Evolutionary conservation across 805 yeast genomes (phyloP).

Genomic region (Priceomyces carsonii): DNA sequence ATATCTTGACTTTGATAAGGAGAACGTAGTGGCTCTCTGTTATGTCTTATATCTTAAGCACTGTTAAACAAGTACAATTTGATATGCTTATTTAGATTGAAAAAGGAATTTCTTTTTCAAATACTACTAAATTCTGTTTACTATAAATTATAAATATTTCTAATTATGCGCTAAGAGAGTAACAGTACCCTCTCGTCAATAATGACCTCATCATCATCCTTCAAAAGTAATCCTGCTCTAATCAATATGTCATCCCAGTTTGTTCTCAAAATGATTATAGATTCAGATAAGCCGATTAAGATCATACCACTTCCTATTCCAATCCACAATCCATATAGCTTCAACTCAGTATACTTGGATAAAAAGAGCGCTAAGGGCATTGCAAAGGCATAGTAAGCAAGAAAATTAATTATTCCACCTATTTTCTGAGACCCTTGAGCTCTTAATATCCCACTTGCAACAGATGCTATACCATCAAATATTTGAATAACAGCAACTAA

Average conservation of each 20-base stretch:
- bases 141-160: not conserved
- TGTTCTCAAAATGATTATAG: slow-evolving; percentile 45
- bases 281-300: slow-evolving; percentile 51
- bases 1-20: too few relatives aligned
- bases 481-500: slow-evolving; percentile 65
- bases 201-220: slow-evolving; percentile 1
- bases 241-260: slow-evolving; percentile 53
- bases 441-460: slow-evolving; percentile 71
- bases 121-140: too few relatives aligned
- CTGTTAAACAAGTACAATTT: too few relatives aligned
- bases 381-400: slow-evolving; percentile 72
- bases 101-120: too few relatives aligned
- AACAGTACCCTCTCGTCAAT: not conserved
- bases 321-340: slow-evolving; percentile 69
- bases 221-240: slow-evolving; percentile 25
- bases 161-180: too few relatives aligned
- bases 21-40: too few relatives aligned
- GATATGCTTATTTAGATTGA: too few relatives aligned
- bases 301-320: slow-evolving; percentile 69
- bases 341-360: slow-evolving; percentile 45
- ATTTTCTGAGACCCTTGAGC: slow-evolving; percentile 76
- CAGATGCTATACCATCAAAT: slow-evolving; percentile 68
- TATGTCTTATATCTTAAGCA: too few relatives aligned
- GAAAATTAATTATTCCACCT: slow-evolving; percentile 68
- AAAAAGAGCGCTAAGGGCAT: slow-evolving; percentile 64